phyloP scores from a whole-genome alignment of 2,329 filamentous ascomycete genomes.

The Neonectria faginata region DNA sequence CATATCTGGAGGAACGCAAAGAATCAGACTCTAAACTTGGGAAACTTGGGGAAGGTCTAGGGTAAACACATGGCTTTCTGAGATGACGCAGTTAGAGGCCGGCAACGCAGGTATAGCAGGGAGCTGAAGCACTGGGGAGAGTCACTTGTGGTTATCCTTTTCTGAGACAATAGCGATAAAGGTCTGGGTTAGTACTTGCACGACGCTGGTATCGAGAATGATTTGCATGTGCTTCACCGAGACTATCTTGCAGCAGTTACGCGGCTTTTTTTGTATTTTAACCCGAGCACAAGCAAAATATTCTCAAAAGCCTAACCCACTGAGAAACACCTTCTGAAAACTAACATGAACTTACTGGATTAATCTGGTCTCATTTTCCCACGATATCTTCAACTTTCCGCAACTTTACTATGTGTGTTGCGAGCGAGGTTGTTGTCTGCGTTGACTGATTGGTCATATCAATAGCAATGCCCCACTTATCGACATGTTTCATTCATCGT shows the following conservation, averaged over 20 bases:
- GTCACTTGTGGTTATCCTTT: not conserved
- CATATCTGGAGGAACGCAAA: not conserved
- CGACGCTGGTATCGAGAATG: not conserved
- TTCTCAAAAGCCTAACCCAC: not conserved
- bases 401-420: not conserved
- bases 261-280: not conserved
- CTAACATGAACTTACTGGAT: no score
- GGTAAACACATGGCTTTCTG: not conserved
- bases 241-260: not conserved
- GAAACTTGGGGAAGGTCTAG: not conserved
- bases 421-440: not conserved
- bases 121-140: not conserved
- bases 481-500: not conserved
- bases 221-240: not conserved
- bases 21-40: not conserved
- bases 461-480: slow-evolving; percentile 46
- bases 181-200: not conserved
- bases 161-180: not conserved
- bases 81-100: not conserved
- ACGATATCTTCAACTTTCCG: not conserved
- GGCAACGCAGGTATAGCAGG: not conserved
- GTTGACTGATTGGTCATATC: slow-evolving; percentile 46
- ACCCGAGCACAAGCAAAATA: not conserved
- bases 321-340: no score
- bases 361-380: not conserved